A percentile compares a stretch with the other conserved stretches of the same genome.
Evolutionary conservation across 1,139 yeast species (phyloP).

Genomic region (Sugiyamaella paludigena): DNA sequence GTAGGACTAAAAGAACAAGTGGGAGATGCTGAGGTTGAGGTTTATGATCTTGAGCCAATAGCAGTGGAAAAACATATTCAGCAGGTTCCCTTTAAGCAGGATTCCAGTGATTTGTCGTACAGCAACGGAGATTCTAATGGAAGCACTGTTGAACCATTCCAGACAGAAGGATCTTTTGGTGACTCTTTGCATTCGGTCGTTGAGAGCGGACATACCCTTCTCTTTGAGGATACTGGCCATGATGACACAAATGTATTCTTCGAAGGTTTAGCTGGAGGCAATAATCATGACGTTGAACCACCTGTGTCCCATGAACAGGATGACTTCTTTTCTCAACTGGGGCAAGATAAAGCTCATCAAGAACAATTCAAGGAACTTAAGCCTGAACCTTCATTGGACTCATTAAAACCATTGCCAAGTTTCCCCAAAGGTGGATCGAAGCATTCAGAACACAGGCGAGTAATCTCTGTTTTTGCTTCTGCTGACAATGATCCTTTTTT

Average conservation of each 20-base stretch:
- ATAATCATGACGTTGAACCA: background rate
- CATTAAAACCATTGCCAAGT: background rate
- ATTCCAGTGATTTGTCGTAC: no score
- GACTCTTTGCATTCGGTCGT: no score
- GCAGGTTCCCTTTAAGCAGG: no score
- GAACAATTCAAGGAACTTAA: background rate
- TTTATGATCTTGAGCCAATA: no score
- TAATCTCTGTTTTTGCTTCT: constrained; percentile 24
- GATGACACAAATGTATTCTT: constrained; percentile 4
- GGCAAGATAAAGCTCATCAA: background rate
- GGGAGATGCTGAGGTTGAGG: no score
- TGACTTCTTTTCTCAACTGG: constrained; percentile 1
- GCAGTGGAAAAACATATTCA: no score
- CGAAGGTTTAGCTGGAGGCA: constrained; percentile 1
- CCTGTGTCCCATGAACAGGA: background rate
- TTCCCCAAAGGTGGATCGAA: background rate
- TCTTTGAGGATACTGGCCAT: background rate
- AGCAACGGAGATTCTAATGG: no score
- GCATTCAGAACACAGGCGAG: constrained; percentile 18
- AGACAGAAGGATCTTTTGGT: no score
- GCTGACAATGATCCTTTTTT: constrained; percentile 27
- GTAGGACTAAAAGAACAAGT: no score
- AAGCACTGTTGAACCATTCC: no score
- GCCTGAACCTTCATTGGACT: background rate
- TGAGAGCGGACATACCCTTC: no score